Percentiles rank a stretch among this genome's conserved stretches.
These are phyloP conservation scores for Tricholoma terreum DNA, from an alignment of 768 basidiomycete species.

Conservation along the genomic window DNA sequence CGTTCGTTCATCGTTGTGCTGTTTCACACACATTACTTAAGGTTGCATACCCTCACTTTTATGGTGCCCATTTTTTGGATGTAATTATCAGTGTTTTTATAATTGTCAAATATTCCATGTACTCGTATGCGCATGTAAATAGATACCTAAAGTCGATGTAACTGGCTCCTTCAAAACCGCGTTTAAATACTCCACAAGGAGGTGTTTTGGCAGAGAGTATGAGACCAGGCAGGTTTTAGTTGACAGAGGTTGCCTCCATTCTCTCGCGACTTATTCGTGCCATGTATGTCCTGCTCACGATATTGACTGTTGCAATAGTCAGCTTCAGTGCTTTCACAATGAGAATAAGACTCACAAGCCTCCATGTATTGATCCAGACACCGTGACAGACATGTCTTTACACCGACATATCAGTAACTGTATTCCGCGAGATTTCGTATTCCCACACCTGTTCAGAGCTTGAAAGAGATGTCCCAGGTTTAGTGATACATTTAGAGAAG, in stretches of 20 bases:
- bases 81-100: neutral
- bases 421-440: neutral
- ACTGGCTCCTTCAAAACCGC: neutral
- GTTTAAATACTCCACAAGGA: neutral
- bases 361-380: conserved; percentile 85
- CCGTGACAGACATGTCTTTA: conserved; percentile 67
- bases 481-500: conserved; percentile 72
- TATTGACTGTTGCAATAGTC: conserved; percentile 56
- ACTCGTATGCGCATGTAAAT: neutral
- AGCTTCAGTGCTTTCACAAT: neutral
- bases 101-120: neutral
- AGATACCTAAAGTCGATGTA: neutral
- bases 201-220: neutral
- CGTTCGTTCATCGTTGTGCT: neutral
- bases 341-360: conserved; percentile 57
- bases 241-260: conserved; percentile 19
- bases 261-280: conserved; percentile 56
- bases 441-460: conserved; percentile 65
- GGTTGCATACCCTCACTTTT: neutral
- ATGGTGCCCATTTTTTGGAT: neutral
- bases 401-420: conserved; percentile 3
- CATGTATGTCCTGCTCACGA: conserved; percentile 70
- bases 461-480: conserved; percentile 67
- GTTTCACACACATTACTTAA: neutral
- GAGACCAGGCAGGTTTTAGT: neutral